phyloP scores from a whole-genome alignment of 2,329 filamentous ascomycete genomes.

The Colletotrichum plurivorum region DNA sequence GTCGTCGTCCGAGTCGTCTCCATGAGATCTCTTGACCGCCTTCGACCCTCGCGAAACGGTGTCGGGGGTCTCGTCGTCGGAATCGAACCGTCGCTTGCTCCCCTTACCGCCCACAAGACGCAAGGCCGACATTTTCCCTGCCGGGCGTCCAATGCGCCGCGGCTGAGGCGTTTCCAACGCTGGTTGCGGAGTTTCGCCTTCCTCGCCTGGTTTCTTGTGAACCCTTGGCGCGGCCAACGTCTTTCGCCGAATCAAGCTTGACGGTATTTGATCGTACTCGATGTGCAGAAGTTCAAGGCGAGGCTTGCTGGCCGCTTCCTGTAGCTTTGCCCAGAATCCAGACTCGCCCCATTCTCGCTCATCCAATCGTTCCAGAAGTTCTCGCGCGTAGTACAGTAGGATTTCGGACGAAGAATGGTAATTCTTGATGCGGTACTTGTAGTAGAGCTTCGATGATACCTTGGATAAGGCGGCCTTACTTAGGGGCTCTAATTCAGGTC shows the following conservation, averaged over 20 bases:
- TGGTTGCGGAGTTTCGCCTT: background rate
- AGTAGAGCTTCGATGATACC: conserved; percentile 52
- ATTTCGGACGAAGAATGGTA: conserved; percentile 52
- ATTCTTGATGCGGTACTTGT: conserved; percentile 52
- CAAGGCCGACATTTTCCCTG: conserved; percentile 61
- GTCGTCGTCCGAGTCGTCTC: conserved; percentile 50
- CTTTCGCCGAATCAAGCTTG: conserved; percentile 16
- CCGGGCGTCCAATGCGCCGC: conserved; percentile 48
- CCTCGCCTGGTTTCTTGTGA: background rate
- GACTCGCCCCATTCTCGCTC: conserved; percentile 48
- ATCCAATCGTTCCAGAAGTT: conserved; percentile 45
- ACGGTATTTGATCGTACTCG: conserved; percentile 19
- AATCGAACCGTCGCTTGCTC: conserved; percentile 60
- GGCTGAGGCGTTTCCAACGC: conserved; percentile 23
- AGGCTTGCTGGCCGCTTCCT: conserved; percentile 40
- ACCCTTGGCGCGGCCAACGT: background rate
- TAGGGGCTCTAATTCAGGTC: conserved; percentile 43
- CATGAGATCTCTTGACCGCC: conserved; percentile 52
- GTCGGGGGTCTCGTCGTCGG: conserved; percentile 54
- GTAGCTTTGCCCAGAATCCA: conserved; percentile 48
- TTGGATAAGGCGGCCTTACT: conserved; percentile 40
- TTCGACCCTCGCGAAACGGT: conserved; percentile 53
- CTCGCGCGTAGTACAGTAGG: conserved; percentile 52
- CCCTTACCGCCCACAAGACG: conserved; percentile 53
- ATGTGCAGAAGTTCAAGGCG: conserved; percentile 24